Evolutionary conservation across 352 stramenopile genomes (phyloP), one percentile per base, ranked within the genome.

Genomic region (Phytophthora nicotianae): DNA sequence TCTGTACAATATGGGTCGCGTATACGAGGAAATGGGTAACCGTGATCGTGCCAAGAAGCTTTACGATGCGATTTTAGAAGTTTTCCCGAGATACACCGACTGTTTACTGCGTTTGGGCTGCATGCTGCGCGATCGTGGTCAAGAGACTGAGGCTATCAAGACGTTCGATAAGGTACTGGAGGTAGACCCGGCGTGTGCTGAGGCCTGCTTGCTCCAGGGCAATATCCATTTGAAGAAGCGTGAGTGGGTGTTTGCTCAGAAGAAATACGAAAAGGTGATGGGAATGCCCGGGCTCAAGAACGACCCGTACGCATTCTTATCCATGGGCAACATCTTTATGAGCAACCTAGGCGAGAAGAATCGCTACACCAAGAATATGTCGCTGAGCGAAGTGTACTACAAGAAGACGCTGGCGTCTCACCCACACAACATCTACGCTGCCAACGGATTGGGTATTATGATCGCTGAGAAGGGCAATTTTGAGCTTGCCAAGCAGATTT

Each of bases 251-350:
- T 81, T 97, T 42, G 96, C 96, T 23, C 88, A 97, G 55, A 97
- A 97, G 72, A 95, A 97, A 41, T 98, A 93, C 53, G 90, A 98
- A 68, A 86, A 84, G 26, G 88, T 96, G 16, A 98, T 99, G 80
- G 89, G 93, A 26, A 97, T 98, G 71, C 89, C 95, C n/a, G 96
- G 95, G 59, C 70, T 98, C 29, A 97, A 97, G 58, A 97, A 98
- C 52, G 95, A 99, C 69, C 89, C 95, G 21, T 99, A 99, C 77
- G 94, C 97, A 9, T 97, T 98, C 74, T 76, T 99, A 17, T 97
- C 92, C 20, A 92, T 99, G 77, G 97, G 96, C 43, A 99, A 99
- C 58, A 98, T 99, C 58, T 99, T 98, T 71, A 99, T 99, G 87
- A 97, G 90, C 70, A 99, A 98, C 71, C 77, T 99, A 7, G 91